Percentiles rank a stretch among this genome's conserved stretches.
These are phyloP conservation scores for Aspergillus aculeatus DNA, from an alignment of 2,329 filamentous ascomycete species.

Conservation along the genomic window DNA sequence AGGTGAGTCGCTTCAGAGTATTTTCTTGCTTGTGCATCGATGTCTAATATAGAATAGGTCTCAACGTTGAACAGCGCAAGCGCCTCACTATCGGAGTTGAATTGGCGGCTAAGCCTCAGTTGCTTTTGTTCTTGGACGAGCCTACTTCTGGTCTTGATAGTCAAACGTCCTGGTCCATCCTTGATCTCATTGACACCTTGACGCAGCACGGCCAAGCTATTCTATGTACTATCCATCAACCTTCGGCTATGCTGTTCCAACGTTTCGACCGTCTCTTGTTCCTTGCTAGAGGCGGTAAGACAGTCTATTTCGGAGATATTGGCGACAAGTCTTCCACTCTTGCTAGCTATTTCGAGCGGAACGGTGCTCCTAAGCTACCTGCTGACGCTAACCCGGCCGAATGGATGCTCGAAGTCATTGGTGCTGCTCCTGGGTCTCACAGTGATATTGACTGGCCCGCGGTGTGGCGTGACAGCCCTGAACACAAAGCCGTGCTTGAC, in stretches of 20 bases:
- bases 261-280: conserved; percentile 69
- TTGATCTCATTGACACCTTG: conserved; percentile 83
- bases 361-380: conserved; percentile 61
- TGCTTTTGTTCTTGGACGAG: conserved; percentile 90
- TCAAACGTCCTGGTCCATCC: conserved; percentile 90
- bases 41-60: conserved; percentile 33
- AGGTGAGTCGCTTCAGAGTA: conserved; percentile 46
- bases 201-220: conserved; percentile 87
- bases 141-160: conserved; percentile 91
- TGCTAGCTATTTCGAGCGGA: conserved; percentile 62
- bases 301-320: conserved; percentile 68
- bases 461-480: conserved; percentile 59
- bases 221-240: conserved; percentile 96
- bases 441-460: conserved; percentile 66
- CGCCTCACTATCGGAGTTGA: conserved; percentile 95
- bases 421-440: conserved; percentile 62
- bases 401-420: conserved; percentile 65
- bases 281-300: conserved; percentile 63
- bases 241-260: conserved; percentile 92
- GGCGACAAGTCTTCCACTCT: conserved; percentile 59
- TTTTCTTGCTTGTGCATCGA: neutral
- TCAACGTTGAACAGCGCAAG: conserved; percentile 64
- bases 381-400: conserved; percentile 70
- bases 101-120: conserved; percentile 82
- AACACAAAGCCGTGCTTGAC: conserved; percentile 57